These are phyloP conservation scores for Candida oleophila DNA, from an alignment of 805 yeast genomes.

Conservation along the genomic window DNA sequence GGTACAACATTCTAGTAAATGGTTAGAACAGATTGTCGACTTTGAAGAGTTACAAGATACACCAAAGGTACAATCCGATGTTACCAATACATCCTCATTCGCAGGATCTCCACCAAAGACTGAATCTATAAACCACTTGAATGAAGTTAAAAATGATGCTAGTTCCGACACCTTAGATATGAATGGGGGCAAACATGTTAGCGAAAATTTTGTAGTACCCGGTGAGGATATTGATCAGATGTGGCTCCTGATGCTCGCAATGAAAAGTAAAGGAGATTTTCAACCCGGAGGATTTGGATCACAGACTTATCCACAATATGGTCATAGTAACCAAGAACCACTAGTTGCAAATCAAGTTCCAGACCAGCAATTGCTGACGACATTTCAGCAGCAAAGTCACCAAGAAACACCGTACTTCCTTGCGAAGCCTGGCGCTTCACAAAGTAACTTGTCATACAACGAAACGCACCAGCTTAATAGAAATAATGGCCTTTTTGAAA, in stretches of 20 bases:
- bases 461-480: not conserved
- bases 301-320: not conserved
- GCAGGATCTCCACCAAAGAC: not conserved
- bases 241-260: conserved; percentile 27
- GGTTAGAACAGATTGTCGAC: conserved; percentile 4
- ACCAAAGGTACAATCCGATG: not conserved
- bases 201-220: not conserved
- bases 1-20: conserved; percentile 2
- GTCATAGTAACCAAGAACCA: not conserved
- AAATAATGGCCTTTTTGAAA: not conserved
- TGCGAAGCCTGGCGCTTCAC: not conserved
- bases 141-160: not conserved
- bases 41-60: conserved; percentile 8
- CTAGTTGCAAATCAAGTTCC: not conserved
- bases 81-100: not conserved
- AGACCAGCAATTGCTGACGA: not conserved
- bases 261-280: conserved; percentile 12
- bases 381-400: not conserved
- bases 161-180: not conserved
- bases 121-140: not conserved
- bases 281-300: not conserved
- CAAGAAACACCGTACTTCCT: not conserved
- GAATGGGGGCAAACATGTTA: not conserved
- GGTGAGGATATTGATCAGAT: conserved; percentile 22
- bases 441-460: not conserved